Percentiles rank a stretch among this genome's conserved stretches.
Evolutionary conservation across 2,329 filamentous ascomycete genomes (phyloP).

Genomic region (Zymoseptoria brevis): DNA sequence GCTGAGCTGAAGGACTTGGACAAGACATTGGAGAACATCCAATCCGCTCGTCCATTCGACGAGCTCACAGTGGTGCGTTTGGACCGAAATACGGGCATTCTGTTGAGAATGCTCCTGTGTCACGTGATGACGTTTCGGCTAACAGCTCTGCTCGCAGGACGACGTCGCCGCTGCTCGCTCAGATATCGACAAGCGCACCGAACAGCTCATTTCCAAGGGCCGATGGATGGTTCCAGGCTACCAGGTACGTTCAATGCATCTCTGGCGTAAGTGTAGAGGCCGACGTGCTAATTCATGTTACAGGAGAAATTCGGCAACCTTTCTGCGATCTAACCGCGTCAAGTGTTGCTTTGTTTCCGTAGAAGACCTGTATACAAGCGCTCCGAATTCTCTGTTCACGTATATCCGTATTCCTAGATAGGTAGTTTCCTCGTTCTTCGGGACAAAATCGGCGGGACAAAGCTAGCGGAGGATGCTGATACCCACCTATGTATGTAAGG

Average conservation of each 20-base stretch:
- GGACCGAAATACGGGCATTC: background rate
- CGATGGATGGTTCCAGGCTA: slow-evolving; percentile 98
- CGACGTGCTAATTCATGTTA: slow-evolving; percentile 11
- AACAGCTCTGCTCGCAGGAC: slow-evolving; percentile 51
- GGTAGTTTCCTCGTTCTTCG: no score
- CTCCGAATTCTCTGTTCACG: background rate
- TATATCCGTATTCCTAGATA: background rate
- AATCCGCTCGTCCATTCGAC: slow-evolving; percentile 89
- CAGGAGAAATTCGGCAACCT: slow-evolving; percentile 99
- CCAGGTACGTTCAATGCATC: slow-evolving; percentile 61
- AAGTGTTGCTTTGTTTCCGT: slow-evolving; percentile 3
- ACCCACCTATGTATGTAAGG: no score
- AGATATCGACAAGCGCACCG: slow-evolving; percentile 95
- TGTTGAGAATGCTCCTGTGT: slow-evolving; percentile 2
- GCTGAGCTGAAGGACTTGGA: slow-evolving; percentile 87
- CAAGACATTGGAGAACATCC: slow-evolving; percentile 94
- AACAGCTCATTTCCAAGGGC: slow-evolving; percentile 91
- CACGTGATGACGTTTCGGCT: slow-evolving; percentile 22
- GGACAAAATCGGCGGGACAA: no score
- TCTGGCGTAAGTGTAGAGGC: background rate
- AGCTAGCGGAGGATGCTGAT: no score
- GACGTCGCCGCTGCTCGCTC: slow-evolving; percentile 90
- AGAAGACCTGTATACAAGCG: background rate
- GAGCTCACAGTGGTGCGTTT: slow-evolving; percentile 90
- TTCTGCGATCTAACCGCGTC: slow-evolving; percentile 69